Evolutionary conservation across 495 filamentous ascomycete species (phyloP).

Genomic region (Penicillium bialowiezense): DNA sequence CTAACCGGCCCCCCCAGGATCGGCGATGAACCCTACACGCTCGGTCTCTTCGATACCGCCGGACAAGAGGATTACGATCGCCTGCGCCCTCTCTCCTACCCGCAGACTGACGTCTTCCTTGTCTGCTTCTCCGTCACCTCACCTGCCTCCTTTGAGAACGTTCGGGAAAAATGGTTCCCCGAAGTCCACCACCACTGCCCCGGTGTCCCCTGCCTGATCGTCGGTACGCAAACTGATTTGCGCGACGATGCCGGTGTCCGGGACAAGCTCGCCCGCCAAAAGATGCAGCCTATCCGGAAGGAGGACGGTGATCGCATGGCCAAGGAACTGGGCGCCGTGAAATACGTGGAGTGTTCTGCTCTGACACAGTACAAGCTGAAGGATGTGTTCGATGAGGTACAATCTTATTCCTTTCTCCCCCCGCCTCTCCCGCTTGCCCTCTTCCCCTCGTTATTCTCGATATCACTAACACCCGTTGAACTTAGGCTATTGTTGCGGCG

Average conservation of each 20-base stretch:
- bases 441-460: constrained; percentile 17
- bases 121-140: constrained; percentile 99
- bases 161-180: constrained; percentile 98
- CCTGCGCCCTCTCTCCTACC: constrained; percentile 92
- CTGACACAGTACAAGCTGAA: constrained; percentile 98
- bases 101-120: constrained; percentile 97
- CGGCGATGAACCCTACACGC: constrained; percentile 96
- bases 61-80: constrained; percentile 99
- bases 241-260: constrained; percentile 83
- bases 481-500: constrained; percentile 90
- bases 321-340: constrained; percentile 91
- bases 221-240: constrained; percentile 96
- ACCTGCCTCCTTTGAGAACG: constrained; percentile 98
- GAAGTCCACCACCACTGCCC: constrained; percentile 99
- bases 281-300: constrained; percentile 86
- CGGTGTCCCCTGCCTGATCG: constrained; percentile 95
- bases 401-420: constrained; percentile 13
- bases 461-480: no score
- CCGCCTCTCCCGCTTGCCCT: not conserved
- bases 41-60: constrained; percentile 96
- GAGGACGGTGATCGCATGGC: constrained; percentile 96
- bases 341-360: constrained; percentile 98
- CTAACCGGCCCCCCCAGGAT: constrained; percentile 61
- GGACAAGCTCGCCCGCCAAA: constrained; percentile 91
- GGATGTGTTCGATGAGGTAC: constrained; percentile 98